Base-by-base conservation (phyloP, 345 rosid genomes). In the Cochlearia excelsa region DNA sequence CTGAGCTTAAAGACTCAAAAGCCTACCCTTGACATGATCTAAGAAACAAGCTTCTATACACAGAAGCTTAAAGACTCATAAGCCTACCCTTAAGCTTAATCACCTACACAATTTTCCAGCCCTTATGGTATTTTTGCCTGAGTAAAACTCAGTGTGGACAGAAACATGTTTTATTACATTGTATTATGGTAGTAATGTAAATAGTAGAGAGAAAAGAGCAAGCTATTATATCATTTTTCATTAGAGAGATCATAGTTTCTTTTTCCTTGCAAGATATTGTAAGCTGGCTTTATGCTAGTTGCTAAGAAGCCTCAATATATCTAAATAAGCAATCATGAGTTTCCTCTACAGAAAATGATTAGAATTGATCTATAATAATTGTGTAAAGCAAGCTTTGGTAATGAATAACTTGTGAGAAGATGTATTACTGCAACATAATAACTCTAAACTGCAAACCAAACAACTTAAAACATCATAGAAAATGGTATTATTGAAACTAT, bases 401-500 rank as follows among this genome's bases (percentile, higher is more conserved):
- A 26, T 47, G 65, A 50, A 8, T 9, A 58, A 54, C 50, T 46
- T 3, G 3, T 33, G 5, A 33, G 5, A 33, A 33, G 35, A 33
- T 16, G 1, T 5, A 33, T 33, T 1, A 33, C 23, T 16, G 23
- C 23, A 16, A 16, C 23, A 5, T 3, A 33, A 33, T 33, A 33
- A 33, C 35, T 33, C 4, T 5, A 33, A 5, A 3, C 35, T 33
- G 51, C 46, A 26, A 44, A 49, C 30, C 23, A 39, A 60, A 53
- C 48, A 46, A 2, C 53, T 29, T 4, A 43, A 34, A 7, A 4
- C n/a, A 9, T 10, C 39, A 35, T 16, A 30, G 26, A 47, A 35
- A 29, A 48, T 34, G 49, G 35, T 46, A 41, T 61, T 65, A 69
- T 75, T 69, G 63, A 57, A 65, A 63, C 64, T 5, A 33, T 33